Evolutionary conservation across 1,139 yeast species (phyloP).

Genomic region (Eremothecium coryli): DNA sequence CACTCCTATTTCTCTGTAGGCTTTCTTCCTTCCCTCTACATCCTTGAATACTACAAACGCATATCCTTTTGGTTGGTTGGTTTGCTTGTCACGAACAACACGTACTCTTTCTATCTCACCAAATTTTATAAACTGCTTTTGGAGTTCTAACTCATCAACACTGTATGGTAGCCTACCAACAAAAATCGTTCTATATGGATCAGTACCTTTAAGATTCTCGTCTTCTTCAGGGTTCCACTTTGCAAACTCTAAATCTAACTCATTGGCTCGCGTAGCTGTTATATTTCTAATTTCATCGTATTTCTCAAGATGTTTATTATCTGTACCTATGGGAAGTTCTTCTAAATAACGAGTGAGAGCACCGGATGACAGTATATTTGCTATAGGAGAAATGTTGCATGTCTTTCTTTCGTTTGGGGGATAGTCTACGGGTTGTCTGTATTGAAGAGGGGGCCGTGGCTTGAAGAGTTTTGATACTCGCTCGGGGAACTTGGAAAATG

Average conservation of each 20-base stretch:
- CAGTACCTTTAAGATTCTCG: conserved; percentile 50
- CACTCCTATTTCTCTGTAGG: conserved; percentile 40
- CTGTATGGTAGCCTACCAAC: conserved; percentile 61
- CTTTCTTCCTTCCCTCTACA: conserved; percentile 32
- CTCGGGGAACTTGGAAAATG: conserved; percentile 46
- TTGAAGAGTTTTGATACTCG: conserved; percentile 57
- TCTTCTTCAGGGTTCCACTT: conserved; percentile 54
- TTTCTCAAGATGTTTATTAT: conserved; percentile 31
- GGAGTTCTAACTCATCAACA: conserved; percentile 61
- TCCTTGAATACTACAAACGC: conserved; percentile 67
- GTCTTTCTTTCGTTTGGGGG: conserved; percentile 41
- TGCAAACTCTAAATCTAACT: conserved; percentile 25
- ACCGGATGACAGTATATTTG: background rate
- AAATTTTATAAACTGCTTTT: conserved; percentile 49
- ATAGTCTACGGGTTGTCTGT: conserved; percentile 45
- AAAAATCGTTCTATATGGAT: conserved; percentile 73
- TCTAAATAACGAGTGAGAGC: conserved; percentile 3
- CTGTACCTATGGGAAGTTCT: conserved; percentile 17
- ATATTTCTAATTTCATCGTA: conserved; percentile 31
- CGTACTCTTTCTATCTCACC: conserved; percentile 62
- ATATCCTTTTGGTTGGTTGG: conserved; percentile 64
- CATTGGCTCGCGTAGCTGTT: conserved; percentile 27
- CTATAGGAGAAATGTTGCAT: conserved; percentile 30
- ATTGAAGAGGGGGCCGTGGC: conserved; percentile 60
- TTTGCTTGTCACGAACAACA: conserved; percentile 49